phyloP scores from a whole-genome alignment of 2,329 filamentous ascomycete genomes.

The Epichloe sp. region DNA sequence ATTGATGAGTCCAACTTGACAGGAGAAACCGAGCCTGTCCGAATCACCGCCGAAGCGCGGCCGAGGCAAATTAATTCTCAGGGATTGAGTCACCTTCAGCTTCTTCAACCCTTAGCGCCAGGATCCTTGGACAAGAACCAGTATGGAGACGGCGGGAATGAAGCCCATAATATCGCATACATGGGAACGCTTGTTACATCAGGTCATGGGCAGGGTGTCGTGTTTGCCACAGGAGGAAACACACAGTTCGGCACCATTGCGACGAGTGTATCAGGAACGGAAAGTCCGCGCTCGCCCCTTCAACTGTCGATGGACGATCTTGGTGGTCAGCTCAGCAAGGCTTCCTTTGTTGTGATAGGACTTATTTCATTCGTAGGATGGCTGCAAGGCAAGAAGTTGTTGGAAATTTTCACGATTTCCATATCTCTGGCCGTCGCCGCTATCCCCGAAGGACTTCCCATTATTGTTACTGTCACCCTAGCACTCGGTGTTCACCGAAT shows the following conservation, averaged over 20 bases:
- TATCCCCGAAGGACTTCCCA: conserved; percentile 90
- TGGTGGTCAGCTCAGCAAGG: conserved; percentile 89
- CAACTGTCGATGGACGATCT: conserved; percentile 97
- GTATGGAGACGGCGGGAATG: conserved; percentile 46
- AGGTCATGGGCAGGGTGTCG: conserved; percentile 87
- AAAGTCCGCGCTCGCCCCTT: conserved; percentile 84
- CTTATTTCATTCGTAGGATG: conserved; percentile 87
- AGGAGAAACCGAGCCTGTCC: conserved; percentile 87
- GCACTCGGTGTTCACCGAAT: conserved; percentile 91
- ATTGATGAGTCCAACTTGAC: conserved; percentile 97
- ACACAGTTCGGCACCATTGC: conserved; percentile 97
- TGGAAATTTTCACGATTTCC: conserved; percentile 96
- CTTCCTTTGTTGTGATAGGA: conserved; percentile 88
- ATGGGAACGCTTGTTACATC: conserved; percentile 96
- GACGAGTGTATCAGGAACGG: conserved; percentile 83
- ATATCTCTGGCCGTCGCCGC: conserved; percentile 93
- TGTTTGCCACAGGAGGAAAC: conserved; percentile 87
- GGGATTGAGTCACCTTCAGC: conserved; percentile 16
- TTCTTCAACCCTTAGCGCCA: conserved; percentile 28
- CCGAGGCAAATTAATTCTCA: conserved; percentile 16
- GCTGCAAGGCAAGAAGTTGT: conserved; percentile 72
- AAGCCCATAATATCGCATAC: conserved; percentile 84
- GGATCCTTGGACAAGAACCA: conserved; percentile 35
- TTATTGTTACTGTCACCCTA: conserved; percentile 94
- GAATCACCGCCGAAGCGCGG: conserved; percentile 55